A percentile compares a stretch with the other conserved stretches of the same genome.
These are phyloP conservation scores for Acrodontium crateriforme DNA, from an alignment of 2,329 filamentous ascomycete species.

Conservation along the genomic window DNA sequence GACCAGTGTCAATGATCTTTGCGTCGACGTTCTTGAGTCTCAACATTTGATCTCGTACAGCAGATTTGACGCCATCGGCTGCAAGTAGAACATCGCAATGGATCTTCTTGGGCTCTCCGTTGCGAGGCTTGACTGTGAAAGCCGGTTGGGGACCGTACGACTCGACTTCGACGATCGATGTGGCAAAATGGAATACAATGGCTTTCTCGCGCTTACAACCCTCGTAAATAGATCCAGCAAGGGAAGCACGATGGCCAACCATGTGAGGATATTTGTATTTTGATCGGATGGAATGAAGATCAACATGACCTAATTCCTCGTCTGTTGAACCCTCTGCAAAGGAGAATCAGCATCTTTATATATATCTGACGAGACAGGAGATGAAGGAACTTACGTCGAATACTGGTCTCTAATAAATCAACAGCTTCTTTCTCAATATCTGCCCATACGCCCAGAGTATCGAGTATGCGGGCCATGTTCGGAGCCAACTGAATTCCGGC, in stretches of 20 bases:
- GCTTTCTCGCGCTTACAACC: slow-evolving; percentile 50
- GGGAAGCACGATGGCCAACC: slow-evolving; percentile 61
- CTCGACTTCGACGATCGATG: slow-evolving; percentile 40
- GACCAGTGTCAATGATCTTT: slow-evolving; percentile 53
- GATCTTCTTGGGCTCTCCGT: slow-evolving; percentile 38
- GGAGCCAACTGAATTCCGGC: slow-evolving; percentile 76
- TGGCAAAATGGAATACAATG: slow-evolving; percentile 57
- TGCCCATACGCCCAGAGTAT: slow-evolving; percentile 58
- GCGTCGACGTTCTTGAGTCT: slow-evolving; percentile 36
- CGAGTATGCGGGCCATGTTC: slow-evolving; percentile 66
- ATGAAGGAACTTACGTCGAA: slow-evolving; percentile 40
- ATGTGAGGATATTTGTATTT: slow-evolving; percentile 66
- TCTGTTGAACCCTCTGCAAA: slow-evolving; percentile 50
- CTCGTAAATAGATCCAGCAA: slow-evolving; percentile 55
- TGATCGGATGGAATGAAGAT: slow-evolving; percentile 50
- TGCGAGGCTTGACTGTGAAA: slow-evolving; percentile 46
- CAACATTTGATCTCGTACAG: slow-evolving; percentile 39
- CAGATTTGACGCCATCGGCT: slow-evolving; percentile 36
- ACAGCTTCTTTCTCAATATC: slow-evolving; percentile 58
- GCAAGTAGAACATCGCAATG: slow-evolving; percentile 35
- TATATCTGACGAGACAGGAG: neutral
- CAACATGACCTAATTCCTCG: slow-evolving; percentile 55
- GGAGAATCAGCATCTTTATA: neutral
- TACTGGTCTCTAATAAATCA: slow-evolving; percentile 56
- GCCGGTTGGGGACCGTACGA: slow-evolving; percentile 46